Base-by-base conservation (phyloP, 495 filamentous ascomycete genomes). In the Melanomma pulvis-pyrius region DNA sequence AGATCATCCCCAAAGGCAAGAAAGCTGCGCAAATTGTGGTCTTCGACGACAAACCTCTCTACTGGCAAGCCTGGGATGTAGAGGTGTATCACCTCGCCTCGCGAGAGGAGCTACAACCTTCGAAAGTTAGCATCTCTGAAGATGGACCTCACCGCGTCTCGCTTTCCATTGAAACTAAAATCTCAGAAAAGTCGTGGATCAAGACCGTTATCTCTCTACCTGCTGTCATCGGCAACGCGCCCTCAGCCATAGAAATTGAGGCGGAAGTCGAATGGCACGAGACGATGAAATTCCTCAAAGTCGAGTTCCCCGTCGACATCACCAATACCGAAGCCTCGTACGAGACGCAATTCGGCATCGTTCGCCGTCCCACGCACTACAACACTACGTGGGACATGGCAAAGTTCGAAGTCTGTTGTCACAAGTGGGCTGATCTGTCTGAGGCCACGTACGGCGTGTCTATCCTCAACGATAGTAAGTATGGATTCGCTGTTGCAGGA, bases 21-120 rank as follows among this genome's bases (percentile, higher is more conserved):
- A 94, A 92, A 75, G 93, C 91, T 49, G 93, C 92, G 56, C 93
- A 97, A 73, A 82, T 96, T 8, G 92, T 98, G 63, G 89, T 98
- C 55, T 97, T 96, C 74, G 94, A 98, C 73, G 94, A 98, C 77
- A 97, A 98, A 78, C 94, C 94, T 19, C 83, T 98, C 21, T 96
- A 96, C 79, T 98, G 94, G 94, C 93, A 98, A 79, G 94, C 93
- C 0, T 98, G 94, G 94, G 94, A 98, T 76, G 92, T 97, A 32
- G 94, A 98, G 75, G 92, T 98, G 49, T 98, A 89, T 79, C 94
- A 98, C 65, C 84, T 97, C 24, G 89, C 92, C 59, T 93, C 92
- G 0, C 87, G 94, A 53, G 84, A 90, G 68, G 91, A 91, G 70
- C 79, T 98, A 5, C 72, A 80, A 0, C 81, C 85, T 24, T 80